phyloP scores from a whole-genome alignment of 2,329 filamentous ascomycete species.

The Westerdykella sp. region DNA sequence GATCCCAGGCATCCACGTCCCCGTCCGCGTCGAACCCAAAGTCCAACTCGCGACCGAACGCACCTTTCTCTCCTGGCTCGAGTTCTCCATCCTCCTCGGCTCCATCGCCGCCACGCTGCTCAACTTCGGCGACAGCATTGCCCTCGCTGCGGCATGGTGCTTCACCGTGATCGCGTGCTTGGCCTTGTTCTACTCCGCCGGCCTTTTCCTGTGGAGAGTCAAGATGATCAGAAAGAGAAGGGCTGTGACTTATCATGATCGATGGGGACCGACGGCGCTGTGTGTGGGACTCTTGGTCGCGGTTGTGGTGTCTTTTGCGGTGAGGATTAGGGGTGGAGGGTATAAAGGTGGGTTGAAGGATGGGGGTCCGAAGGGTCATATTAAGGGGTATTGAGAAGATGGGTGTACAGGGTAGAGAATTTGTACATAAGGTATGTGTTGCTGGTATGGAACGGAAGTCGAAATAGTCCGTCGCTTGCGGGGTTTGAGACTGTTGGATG shows the following conservation, averaged over 20 bases:
- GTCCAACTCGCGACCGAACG: conserved; percentile 95
- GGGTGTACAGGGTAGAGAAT: neutral
- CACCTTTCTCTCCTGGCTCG: conserved; percentile 94
- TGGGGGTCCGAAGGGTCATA: neutral
- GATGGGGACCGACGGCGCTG: conserved; percentile 72
- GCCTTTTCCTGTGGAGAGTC: conserved; percentile 82
- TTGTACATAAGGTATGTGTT: too few relatives aligned
- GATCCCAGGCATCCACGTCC: conserved; percentile 73
- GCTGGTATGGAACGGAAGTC: too few relatives aligned
- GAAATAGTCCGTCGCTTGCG: too few relatives aligned
- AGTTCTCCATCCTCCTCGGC: conserved; percentile 92
- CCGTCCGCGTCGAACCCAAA: conserved; percentile 92
- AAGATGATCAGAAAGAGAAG: conserved; percentile 74
- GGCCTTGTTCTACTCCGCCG: conserved; percentile 75
- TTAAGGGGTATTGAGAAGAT: neutral
- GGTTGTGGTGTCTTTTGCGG: conserved; percentile 71
- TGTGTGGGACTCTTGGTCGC: conserved; percentile 68
- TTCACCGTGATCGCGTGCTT: conserved; percentile 78
- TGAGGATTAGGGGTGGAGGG: conserved; percentile 57
- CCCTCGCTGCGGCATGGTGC: conserved; percentile 50
- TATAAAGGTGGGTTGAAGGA: conserved; percentile 42
- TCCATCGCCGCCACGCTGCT: conserved; percentile 38
- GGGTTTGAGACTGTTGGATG: too few relatives aligned
- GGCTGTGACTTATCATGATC: conserved; percentile 88
- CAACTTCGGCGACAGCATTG: conserved; percentile 36